Evolutionary conservation across 352 stramenopile genomes (phyloP).

Genomic region (Phytopythium kandeliae): DNA sequence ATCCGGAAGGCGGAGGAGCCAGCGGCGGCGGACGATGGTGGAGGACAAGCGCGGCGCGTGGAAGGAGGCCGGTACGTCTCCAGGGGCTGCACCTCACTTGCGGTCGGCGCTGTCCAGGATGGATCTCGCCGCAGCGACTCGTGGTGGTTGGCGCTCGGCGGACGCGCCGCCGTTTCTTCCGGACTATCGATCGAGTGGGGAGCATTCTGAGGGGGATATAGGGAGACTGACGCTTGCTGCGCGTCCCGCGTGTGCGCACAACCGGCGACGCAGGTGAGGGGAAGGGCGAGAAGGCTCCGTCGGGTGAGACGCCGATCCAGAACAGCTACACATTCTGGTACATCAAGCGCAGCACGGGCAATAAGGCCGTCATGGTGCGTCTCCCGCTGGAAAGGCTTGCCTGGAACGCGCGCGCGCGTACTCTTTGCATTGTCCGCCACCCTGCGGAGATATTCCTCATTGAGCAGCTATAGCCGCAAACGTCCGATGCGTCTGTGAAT

Average conservation of each 20-base stretch:
- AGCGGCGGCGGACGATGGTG: constrained; percentile 19
- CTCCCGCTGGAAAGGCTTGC: constrained; percentile 4
- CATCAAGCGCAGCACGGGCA: constrained; percentile 82
- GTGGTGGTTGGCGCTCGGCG: neutral
- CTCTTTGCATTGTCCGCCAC: constrained; percentile 5
- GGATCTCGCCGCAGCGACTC: neutral
- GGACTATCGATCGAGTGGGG: neutral
- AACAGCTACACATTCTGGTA: constrained; percentile 90
- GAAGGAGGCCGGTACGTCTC: constrained; percentile 21
- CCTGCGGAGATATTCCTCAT: constrained; percentile 7
- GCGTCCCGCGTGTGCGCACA: neutral
- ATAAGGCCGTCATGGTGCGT: constrained; percentile 62
- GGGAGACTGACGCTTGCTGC: neutral
- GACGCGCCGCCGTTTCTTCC: neutral
- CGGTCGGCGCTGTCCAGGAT: neutral
- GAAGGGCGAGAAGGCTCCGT: constrained; percentile 18
- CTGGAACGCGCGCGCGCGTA: no score
- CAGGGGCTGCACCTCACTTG: neutral
- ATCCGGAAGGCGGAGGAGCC: neutral
- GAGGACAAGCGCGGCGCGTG: constrained; percentile 38
- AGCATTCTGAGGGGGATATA: neutral
- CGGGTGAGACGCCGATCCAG: constrained; percentile 68
- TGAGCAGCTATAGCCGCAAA: constrained; percentile 6
- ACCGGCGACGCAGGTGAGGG: constrained; percentile 13
- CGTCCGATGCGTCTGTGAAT: neutral